Base-by-base conservation (phyloP, 2,329 filamentous ascomycete genomes). In the Macrophomina phaseolina region DNA sequence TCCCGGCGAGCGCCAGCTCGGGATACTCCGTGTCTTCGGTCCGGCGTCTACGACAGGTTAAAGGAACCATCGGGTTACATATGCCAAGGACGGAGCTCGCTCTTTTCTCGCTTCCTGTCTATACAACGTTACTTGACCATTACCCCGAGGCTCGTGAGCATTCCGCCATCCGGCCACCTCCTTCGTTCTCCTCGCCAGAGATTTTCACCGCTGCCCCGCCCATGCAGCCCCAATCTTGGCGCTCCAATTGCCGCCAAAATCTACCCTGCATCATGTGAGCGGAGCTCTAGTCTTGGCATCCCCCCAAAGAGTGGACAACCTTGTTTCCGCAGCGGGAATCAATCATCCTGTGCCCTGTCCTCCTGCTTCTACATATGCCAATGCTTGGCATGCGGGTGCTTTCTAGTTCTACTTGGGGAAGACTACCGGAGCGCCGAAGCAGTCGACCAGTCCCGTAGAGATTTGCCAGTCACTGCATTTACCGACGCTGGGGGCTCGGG, bases 281-380 rank as follows among this genome's bases (percentile, higher is more conserved):
- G n/a, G 36, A 23, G 40, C 30, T 12, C 11, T n/a, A 38, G 23
- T 46, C 56, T 60, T 60, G 56, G 56, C 56, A 30, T 30, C 16
- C 23, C 23, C 40, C 11, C 38, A 38, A 23, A 38, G 23, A 28
- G 40, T 30, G 28, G 28, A 28, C 36, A 46, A 34, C 28, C 55
- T 46, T 32, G 40, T 46, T 60, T 58, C 40, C 40, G 23, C 40
- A 32, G 40, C 36, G 40, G 56, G 40, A 28, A 58, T 18, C 46
- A 38, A 36, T 38, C 56, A 8, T 5, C 56, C 14, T 45, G 56
- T 12, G 40, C 40, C 56, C 56, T 46, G 55, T 16, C 38, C 55
- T 18, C 14, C 16, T 34, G 14, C 18, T 12, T 32, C 56, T 23
- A 28, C 56, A 18, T 46, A 9, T 60, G 56, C 40, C 56, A 16